A percentile compares a stretch with the other conserved stretches of the same genome.
Evolutionary conservation across 495 filamentous ascomycete genomes (phyloP).

Genomic region (Xylaria bambusicola): DNA sequence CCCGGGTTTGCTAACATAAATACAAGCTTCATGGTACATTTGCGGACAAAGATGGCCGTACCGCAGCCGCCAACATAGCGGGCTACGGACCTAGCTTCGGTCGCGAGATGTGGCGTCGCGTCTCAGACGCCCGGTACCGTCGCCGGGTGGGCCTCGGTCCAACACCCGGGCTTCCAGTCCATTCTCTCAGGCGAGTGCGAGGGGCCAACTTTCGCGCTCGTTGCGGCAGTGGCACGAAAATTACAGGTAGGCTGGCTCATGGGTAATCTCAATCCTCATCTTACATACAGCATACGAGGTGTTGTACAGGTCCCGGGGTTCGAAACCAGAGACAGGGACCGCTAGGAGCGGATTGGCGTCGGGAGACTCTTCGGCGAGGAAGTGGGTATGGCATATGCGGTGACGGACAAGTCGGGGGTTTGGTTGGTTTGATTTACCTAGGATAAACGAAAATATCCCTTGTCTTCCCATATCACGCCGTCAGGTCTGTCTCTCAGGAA

Average conservation of each 20-base stretch:
- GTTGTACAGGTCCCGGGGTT: background rate
- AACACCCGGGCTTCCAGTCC: background rate
- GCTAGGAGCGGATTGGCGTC: background rate
- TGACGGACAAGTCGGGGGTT: background rate
- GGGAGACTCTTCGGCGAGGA: background rate
- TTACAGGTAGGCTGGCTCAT: background rate
- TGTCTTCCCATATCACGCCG: background rate
- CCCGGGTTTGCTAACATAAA: background rate
- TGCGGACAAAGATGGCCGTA: background rate
- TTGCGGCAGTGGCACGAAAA: background rate
- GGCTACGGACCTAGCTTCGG: background rate
- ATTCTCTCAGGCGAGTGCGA: background rate
- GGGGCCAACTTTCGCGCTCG: background rate
- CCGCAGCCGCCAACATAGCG: background rate
- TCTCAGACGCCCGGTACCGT: background rate
- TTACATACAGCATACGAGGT: background rate
- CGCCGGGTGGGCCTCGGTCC: background rate
- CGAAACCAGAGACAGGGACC: background rate
- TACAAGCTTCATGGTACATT: background rate
- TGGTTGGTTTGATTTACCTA: background rate
- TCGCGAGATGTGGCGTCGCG: background rate
- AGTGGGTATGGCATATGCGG: slow-evolving; percentile 8
- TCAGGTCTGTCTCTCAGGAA: background rate
- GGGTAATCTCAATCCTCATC: background rate
- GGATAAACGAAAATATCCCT: background rate